phyloP scores from a whole-genome alignment of 441 rosid genomes.

The Adansonia rubrostipa region DNA sequence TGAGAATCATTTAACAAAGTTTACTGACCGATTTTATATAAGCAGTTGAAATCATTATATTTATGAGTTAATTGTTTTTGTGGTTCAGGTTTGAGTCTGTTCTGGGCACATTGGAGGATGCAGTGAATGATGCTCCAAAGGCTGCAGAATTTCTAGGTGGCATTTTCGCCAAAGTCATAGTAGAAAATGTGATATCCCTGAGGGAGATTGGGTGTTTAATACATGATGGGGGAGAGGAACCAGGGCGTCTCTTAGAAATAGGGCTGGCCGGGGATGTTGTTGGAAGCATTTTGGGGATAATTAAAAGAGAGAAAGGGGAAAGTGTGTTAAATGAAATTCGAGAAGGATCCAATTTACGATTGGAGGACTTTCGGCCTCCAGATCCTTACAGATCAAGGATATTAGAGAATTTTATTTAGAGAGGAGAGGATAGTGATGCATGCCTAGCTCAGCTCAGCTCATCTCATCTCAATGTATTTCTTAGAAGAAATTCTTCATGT shows the following conservation, averaged over 20 bases:
- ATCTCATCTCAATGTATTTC: too few relatives aligned
- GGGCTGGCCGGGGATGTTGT: constrained; percentile 91
- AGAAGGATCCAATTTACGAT: constrained; percentile 57
- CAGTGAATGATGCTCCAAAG: constrained; percentile 71
- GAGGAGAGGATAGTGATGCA: background rate
- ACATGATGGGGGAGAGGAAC: constrained; percentile 72
- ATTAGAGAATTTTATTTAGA: constrained; percentile 58
- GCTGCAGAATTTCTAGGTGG: constrained; percentile 50
- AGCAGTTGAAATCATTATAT: background rate
- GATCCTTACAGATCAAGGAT: constrained; percentile 37
- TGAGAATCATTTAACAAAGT: constrained; percentile 5
- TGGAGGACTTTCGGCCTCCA: constrained; percentile 80
- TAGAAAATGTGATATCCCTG: constrained; percentile 56
- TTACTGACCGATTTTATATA: background rate
- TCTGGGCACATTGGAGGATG: constrained; percentile 76
- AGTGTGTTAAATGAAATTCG: constrained; percentile 53
- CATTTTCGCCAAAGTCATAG: constrained; percentile 59
- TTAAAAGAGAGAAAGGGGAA: constrained; percentile 71
- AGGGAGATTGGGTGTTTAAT: constrained; percentile 61
- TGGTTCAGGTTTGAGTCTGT: constrained; percentile 72
- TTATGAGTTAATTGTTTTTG: background rate
- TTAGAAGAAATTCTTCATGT: too few relatives aligned
- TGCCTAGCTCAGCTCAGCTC: too few relatives aligned
- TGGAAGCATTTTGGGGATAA: constrained; percentile 70
- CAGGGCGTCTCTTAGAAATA: constrained; percentile 54